Evolutionary conservation across 176 grass and related monocot genomes (phyloP).

Genomic region (Juncus inflexus): DNA sequence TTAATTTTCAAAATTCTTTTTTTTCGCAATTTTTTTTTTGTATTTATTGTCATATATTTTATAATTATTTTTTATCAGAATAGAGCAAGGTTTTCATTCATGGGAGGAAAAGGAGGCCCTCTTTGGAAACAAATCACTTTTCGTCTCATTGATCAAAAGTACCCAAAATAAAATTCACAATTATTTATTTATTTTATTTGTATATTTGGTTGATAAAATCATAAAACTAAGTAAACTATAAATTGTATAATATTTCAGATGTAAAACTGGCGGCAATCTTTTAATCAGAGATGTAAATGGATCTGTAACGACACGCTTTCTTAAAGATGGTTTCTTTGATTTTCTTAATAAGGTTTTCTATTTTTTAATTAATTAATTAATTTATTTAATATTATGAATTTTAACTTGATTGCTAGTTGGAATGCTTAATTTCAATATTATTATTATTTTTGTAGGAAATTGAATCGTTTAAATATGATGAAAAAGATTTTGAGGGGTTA

Average conservation of each 20-base stretch:
- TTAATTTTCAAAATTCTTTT: slow-evolving; percentile 20
- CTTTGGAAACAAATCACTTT: slow-evolving; percentile 94
- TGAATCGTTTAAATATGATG: slow-evolving; percentile 60
- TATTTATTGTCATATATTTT: slow-evolving; percentile 22
- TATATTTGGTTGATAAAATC: slow-evolving; percentile 21
- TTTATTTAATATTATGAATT: slow-evolving; percentile 1
- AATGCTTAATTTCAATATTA: neutral
- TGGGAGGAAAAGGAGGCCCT: slow-evolving; percentile 88
- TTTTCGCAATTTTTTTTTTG: slow-evolving; percentile 19
- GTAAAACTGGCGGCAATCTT: slow-evolving; percentile 67
- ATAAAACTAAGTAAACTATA: neutral
- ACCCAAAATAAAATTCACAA: slow-evolving; percentile 4
- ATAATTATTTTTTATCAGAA: slow-evolving; percentile 47
- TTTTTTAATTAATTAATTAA: slow-evolving; percentile 16
- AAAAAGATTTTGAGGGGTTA: slow-evolving; percentile 77
- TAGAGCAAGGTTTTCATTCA: slow-evolving; percentile 98
- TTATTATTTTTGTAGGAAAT: slow-evolving; percentile 56
- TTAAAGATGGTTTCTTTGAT: slow-evolving; percentile 79
- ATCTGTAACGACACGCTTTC: slow-evolving; percentile 38
- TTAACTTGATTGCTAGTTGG: slow-evolving; percentile 4
- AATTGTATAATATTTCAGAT: slow-evolving; percentile 33
- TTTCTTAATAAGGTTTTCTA: slow-evolving; percentile 75
- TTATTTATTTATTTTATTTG: slow-evolving; percentile 4
- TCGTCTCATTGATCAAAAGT: slow-evolving; percentile 59
- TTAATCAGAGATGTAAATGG: slow-evolving; percentile 48